Evolutionary conservation across 176 grass and related monocot genomes (phyloP).

Genomic region (bread wheat (Triticum aestivum)): DNA sequence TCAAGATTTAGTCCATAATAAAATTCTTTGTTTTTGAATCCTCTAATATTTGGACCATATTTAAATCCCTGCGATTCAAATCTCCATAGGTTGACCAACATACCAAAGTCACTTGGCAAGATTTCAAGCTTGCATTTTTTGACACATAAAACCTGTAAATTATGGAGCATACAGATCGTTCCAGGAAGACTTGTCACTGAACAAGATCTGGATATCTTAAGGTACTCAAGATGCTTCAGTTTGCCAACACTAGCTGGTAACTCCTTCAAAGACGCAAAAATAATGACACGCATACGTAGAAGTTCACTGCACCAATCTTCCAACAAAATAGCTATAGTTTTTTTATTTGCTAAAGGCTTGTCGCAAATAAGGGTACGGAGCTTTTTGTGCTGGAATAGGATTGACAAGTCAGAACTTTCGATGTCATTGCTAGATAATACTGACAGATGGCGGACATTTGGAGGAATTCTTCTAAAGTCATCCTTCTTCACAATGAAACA

Average conservation of each 20-base stretch:
- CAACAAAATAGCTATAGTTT: not conserved
- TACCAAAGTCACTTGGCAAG: not conserved
- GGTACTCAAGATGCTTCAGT: constrained; percentile 7
- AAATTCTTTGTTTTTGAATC: not conserved
- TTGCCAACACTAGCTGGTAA: not conserved
- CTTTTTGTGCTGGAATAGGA: not conserved
- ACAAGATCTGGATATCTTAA: rapidly evolving
- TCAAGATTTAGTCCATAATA: not conserved
- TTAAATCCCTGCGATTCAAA: not conserved
- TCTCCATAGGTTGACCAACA: not conserved
- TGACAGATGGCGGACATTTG: not conserved
- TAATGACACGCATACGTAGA: not conserved
- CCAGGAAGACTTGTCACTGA: not conserved
- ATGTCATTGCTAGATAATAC: not conserved
- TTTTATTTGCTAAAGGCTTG: rapidly evolving
- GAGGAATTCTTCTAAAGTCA: not conserved
- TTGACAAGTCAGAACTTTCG: not conserved
- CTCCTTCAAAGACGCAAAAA: rapidly evolving
- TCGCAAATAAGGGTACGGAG: not conserved
- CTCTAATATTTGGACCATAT: not conserved
- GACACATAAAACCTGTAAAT: not conserved
- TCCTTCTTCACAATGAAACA: not conserved
- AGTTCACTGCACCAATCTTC: not conserved
- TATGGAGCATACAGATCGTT: not conserved
- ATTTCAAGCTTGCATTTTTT: not conserved